Percentiles rank a stretch among this genome's conserved stretches.
These are phyloP conservation scores for Candida schatavii DNA, from an alignment of 805 yeast genomes.

Conservation along the genomic window DNA sequence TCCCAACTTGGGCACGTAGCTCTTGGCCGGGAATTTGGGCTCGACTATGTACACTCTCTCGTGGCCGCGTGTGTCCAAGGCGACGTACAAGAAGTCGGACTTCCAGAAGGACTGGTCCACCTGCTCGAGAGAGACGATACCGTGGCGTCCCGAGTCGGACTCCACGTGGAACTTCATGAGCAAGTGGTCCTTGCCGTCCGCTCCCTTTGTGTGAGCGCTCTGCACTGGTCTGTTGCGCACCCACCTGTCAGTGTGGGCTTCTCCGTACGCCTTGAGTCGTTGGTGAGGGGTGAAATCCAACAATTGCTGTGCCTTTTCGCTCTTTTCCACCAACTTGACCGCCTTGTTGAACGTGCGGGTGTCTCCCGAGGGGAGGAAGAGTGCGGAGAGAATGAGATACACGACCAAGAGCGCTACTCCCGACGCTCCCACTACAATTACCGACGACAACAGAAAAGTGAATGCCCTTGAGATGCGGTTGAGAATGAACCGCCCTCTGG, in stretches of 20 bases:
- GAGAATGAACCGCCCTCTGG: constrained; percentile 42
- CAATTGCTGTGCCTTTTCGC: constrained; percentile 54
- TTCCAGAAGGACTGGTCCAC: constrained; percentile 62
- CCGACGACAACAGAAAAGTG: constrained; percentile 59
- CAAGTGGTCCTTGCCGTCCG: constrained; percentile 76
- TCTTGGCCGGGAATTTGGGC: constrained; percentile 50
- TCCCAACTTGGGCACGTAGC: constrained; percentile 35
- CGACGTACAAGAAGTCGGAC: constrained; percentile 69
- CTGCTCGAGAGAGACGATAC: constrained; percentile 77
- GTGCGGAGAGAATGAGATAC: constrained; percentile 73
- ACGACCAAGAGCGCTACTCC: constrained; percentile 67
- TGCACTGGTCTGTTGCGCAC: constrained; percentile 84
- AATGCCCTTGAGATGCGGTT: constrained; percentile 52
- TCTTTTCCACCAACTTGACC: constrained; percentile 70
- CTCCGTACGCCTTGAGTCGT: constrained; percentile 83
- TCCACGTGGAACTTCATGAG: constrained; percentile 86
- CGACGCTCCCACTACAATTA: constrained; percentile 63
- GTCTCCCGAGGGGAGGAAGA: constrained; percentile 87
- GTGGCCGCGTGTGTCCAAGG: constrained; percentile 71
- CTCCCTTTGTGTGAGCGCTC: constrained; percentile 62
- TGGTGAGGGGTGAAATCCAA: constrained; percentile 53
- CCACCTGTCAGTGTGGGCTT: constrained; percentile 69
- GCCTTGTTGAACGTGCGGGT: constrained; percentile 88
- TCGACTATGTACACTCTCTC: constrained; percentile 66
- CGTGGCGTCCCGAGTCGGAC: constrained; percentile 58